Evolutionary conservation across 345 rosid genomes (phyloP), one percentile per base, ranked within the genome.

Genomic region (Populus euphratica): DNA sequence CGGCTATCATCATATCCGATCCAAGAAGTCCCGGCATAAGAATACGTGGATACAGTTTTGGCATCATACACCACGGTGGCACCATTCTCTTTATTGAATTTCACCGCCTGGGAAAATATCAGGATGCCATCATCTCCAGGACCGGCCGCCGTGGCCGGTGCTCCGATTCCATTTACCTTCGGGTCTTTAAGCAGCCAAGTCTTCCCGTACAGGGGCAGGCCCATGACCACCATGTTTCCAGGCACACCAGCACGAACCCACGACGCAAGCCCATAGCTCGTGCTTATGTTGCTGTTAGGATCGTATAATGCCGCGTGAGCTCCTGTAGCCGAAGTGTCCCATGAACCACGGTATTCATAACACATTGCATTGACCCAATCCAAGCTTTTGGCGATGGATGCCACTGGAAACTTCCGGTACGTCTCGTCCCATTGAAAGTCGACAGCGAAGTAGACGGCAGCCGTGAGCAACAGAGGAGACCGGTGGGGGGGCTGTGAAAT

Each of bases 1-100:
- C 82, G 80, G 1, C 79, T 76, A 69, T 84, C 93, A 49, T 90
- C 92, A 10, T 86, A 89, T 2, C 90, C 86, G 23, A 87, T 56
- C 92, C 90, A 89, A 0, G 81, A 16, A 27, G 81, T 33, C 23
- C 86, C 86, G 2, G 44, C 80, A 39, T 68, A 85, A 0, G 94
- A 87, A 56, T 90, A 89, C 0, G 85, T 44, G 0, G 92, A 87
- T 10, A 89, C 84, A 2, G 85, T 89, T 0, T 75, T 80, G 44
- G 13, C 49, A 21, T 90, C 94, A 41, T 81, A 83, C 1, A 71
- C 86, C 73, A 84, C 82, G 0, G 74, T 84, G 44, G 88, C 89
- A 2, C 38, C 44, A 10, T 77, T 79, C 59, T 81, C 74, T 69
- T 71, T 38, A 61, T 86, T 89, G 79, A 86, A 87, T 29, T 43